Evolutionary conservation across 225 moss, liverwort and hornwort species (phyloP).

Genomic region (Asterella californica): DNA sequence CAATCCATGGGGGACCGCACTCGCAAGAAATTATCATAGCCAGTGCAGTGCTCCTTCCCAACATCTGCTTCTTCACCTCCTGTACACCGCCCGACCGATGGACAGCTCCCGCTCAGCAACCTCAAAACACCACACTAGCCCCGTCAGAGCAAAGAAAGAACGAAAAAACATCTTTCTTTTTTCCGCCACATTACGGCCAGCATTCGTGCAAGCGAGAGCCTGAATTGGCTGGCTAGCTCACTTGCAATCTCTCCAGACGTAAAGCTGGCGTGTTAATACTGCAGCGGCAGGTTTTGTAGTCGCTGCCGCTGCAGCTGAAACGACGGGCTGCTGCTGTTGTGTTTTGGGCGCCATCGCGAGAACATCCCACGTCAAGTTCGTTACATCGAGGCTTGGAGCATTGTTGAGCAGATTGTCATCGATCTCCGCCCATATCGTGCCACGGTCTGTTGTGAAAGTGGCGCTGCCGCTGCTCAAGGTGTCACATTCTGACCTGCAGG

Average conservation of each 20-base stretch:
- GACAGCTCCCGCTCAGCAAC: slow-evolving; percentile 11
- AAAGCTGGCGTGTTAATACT: slow-evolving; percentile 18
- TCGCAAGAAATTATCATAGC: not conserved
- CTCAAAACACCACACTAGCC: slow-evolving; percentile 3
- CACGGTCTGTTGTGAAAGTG: slow-evolving; percentile 9
- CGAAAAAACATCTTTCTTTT: not conserved
- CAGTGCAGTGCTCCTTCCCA: not conserved
- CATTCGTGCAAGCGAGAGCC: slow-evolving; percentile 4
- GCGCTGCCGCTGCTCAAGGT: slow-evolving; percentile 24
- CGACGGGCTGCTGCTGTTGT: slow-evolving; percentile 2
- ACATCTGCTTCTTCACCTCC: not conserved
- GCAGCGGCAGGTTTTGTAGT: slow-evolving; percentile 15
- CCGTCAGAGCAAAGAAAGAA: not conserved
- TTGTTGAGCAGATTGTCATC: slow-evolving; percentile 44
- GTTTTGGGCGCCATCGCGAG: slow-evolving; percentile 25
- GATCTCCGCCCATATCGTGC: slow-evolving; percentile 46
- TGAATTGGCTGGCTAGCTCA: not conserved
- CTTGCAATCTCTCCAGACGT: slow-evolving; percentile 48
- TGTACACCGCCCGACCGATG: not conserved
- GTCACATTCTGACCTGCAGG: slow-evolving; percentile 34
- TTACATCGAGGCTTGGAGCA: slow-evolving; percentile 42
- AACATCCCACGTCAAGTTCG: slow-evolving; percentile 48
- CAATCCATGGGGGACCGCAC: not conserved
- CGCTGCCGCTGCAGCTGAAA: slow-evolving; percentile 23
- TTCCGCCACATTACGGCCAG: slow-evolving; percentile 18